Evolutionary conservation across 192 early-diverging fungal genomes (phyloP).

Genomic region (Entophlyctis luteolus): DNA sequence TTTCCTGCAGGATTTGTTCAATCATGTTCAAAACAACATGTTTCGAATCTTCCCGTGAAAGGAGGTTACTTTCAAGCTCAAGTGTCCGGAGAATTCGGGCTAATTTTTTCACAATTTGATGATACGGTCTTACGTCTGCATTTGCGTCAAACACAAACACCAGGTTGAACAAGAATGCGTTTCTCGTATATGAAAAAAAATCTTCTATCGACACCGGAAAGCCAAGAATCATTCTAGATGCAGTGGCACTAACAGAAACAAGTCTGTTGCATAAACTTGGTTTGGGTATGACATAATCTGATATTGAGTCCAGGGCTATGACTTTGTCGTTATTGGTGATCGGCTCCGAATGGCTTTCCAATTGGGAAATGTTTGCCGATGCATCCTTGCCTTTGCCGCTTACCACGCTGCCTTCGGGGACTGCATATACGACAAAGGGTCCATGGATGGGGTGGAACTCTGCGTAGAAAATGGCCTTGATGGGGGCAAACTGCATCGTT

Average conservation of each 20-base stretch:
- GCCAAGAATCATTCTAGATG: slow-evolving; percentile 67
- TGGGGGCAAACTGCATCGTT: slow-evolving; percentile 54
- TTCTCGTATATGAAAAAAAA: slow-evolving; percentile 68
- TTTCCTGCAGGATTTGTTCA: slow-evolving; percentile 78
- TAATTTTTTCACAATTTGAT: slow-evolving; percentile 84
- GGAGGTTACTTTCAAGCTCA: slow-evolving; percentile 70
- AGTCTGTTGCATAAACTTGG: slow-evolving; percentile 68
- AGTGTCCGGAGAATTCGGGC: slow-evolving; percentile 74
- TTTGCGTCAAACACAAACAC: slow-evolving; percentile 88
- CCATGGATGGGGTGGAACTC: slow-evolving; percentile 76
- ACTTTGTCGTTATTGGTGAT: slow-evolving; percentile 2
- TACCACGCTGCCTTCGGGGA: slow-evolving; percentile 25
- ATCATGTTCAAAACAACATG: slow-evolving; percentile 67
- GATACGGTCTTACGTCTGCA: slow-evolving; percentile 76
- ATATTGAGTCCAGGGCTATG: slow-evolving; percentile 73
- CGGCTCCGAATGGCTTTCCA: too few relatives aligned
- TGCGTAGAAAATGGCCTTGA: slow-evolving; percentile 75
- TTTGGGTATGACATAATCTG: slow-evolving; percentile 84
- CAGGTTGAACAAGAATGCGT: slow-evolving; percentile 87
- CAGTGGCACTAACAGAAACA: slow-evolving; percentile 62
- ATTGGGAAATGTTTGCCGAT: too few relatives aligned
- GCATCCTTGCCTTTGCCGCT: background rate
- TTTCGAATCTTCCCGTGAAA: slow-evolving; percentile 45
- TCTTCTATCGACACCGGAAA: slow-evolving; percentile 70
- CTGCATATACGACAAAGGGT: slow-evolving; percentile 69